Evolutionary conservation across 2,329 filamentous ascomycete genomes (phyloP), one percentile per base, ranked within the genome.

Genomic region (Xylogone sp.): DNA sequence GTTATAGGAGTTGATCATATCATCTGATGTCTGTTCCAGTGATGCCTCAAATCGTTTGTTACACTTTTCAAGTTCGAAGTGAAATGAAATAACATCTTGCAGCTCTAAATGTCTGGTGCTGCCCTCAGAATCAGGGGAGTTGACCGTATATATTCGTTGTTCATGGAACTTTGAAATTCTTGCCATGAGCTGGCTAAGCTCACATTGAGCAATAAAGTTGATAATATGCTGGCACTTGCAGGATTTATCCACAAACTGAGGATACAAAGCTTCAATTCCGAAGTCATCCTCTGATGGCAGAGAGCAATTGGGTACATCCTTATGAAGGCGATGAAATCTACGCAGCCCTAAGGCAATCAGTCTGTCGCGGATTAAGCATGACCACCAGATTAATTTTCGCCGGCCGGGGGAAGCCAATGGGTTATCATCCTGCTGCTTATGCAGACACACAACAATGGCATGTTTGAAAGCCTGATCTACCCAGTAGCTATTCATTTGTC

Each of bases 401-500:
- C 48, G 48, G 3, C 34, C 48, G 3, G 20, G 42, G n/a, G 42
- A 45, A 19, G 27, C 39, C 18, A 22, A 49, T 49, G 44, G 42
- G 18, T 24, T 42, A 2, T 22, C 34, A 27, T 45, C 24, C 21
- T 45, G 42, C 21, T 43, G 48, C 22, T 49, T 43, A 10, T 49
- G 48, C 8, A 49, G 31, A 19, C 42, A 31, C 16, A 39, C 48
- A 21, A 22, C 34, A 13, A 42, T 16, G 16, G 48, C 48, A 45
- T 49, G 21, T 45, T 24, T 49, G 21, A 49, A 49, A 13, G 48
- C 48, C n/a, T 44, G 48, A 19, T 49, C 48, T 20, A 49, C 34
- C 48, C 48, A 49, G 48, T 49, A 49, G 21, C 18, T 43, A 45
- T 49, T 49, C n/a, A 39, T 43, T 18, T 49, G 48, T 31, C 45